Percentiles rank a stretch among this genome's conserved stretches.
Conservation (phyloP, 202 grass and related monocot species). For the Eragrostis tef region DNA sequence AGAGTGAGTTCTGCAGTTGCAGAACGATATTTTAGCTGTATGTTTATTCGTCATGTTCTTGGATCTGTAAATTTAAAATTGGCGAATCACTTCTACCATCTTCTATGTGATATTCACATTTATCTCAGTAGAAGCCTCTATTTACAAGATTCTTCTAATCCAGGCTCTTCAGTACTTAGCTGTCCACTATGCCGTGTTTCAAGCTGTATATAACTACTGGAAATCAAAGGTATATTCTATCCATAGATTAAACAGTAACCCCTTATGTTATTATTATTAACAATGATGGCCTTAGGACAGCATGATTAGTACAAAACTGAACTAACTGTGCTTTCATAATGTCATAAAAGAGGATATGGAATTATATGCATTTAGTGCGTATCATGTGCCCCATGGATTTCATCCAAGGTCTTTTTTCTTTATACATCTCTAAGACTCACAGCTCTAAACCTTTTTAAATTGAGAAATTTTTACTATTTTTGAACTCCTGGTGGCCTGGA, state of each 20-base stretch:
- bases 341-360: too few relatives aligned
- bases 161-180: conserved; percentile 76
- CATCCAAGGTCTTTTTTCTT: background rate
- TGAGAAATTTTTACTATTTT: conserved; percentile 44
- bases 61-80: background rate
- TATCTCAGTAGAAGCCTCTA: conserved; percentile 1
- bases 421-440: background rate
- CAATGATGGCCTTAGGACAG: too few relatives aligned
- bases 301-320: too few relatives aligned
- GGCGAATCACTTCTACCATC: background rate
- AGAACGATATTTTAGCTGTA: background rate
- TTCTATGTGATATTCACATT: background rate
- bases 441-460: conserved; percentile 15
- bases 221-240: conserved; percentile 76
- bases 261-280: background rate
- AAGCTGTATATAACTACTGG: conserved; percentile 95
- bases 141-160: conserved; percentile 32
- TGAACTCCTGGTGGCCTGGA: background rate
- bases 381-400: background rate
- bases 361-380: background rate
- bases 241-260: background rate
- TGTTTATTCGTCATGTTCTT: background rate
- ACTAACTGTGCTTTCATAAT: too few relatives aligned
- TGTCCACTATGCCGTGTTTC: conserved; percentile 68
- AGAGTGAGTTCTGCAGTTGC: background rate